Base-by-base conservation (phyloP, 352 stramenopile genomes). In the Poterioochromonas sp. region DNA sequence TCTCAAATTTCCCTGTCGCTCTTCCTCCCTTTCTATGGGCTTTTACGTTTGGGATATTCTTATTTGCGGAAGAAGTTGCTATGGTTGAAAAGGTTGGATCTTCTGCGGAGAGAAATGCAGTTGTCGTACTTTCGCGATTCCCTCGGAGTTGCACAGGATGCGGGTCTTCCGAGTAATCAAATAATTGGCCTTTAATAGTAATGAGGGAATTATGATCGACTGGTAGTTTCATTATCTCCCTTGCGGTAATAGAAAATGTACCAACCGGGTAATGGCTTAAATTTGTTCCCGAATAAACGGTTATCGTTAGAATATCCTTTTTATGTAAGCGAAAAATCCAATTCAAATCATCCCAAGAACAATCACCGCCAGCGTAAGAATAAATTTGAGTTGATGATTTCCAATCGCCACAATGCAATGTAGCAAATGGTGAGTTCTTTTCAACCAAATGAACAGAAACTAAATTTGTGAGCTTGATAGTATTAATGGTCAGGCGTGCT, bases 391-490 rank as follows among this genome's bases (percentile, higher is more conserved):
- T 65, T 26, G 29, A 5, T 39, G 69, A 76, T 29, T 63, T 58
- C 1, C n/a, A 35, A 34, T 40, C 20, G 8, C 69, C 69, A 40
- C 39, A 60, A 22, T 58, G 34, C 18, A 76, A 22, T 5, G 2
- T 41, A 26, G 69, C 69, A 43, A 76, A 76, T 26, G 69, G 69
- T 32, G 69, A 76, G 29, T 65, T 65, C 8, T 58, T 37, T 29
- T 53, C 37, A 5, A 63, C 11, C 11, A 35, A 3, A 63, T 64
- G 11, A 40, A 65, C 12, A 40, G 2, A 1, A 22, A 3, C 2
- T 29, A 76, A 40, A 32, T 39, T 18, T 44, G 8, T 8, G 2
- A 76, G 20, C n/a, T 15, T 32, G 40, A 76, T 76, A 5, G 43
- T 37, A 8, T 32, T 3, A 37, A 76, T 35, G 3, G 69, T 76